Evolutionary conservation across 1,139 yeast genomes (phyloP).

Genomic region (Candida tetrigidarum): DNA sequence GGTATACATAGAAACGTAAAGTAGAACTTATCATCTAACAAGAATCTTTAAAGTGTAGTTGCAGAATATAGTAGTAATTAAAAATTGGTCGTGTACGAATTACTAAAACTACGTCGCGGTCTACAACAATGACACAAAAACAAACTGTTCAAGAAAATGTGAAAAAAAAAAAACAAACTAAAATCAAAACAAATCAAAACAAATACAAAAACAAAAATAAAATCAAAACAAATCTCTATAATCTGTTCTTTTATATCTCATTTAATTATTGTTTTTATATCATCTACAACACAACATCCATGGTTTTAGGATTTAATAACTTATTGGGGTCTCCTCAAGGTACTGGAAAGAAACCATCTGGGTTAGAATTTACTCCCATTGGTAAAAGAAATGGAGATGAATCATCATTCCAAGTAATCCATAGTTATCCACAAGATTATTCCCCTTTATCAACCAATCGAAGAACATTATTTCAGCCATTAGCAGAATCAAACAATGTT

Average conservation of each 20-base stretch:
- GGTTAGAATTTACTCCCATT: constrained; percentile 18
- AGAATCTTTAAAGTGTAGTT: too few species aligned
- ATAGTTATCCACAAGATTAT: constrained; percentile 14
- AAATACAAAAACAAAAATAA: neutral
- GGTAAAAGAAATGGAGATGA: constrained; percentile 13
- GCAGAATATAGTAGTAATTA: too few species aligned
- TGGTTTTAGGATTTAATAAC: constrained; percentile 5
- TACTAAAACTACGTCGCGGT: too few species aligned
- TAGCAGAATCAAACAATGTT: constrained; percentile 13
- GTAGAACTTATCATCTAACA: too few species aligned
- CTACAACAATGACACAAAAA: too few species aligned
- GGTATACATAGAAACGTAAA: too few species aligned
- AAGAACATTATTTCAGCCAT: constrained; percentile 15
- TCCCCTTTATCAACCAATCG: constrained; percentile 6
- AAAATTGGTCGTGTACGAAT: too few species aligned
- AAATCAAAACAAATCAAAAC: too few species aligned
- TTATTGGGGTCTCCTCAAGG: constrained; percentile 6
- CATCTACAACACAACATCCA: neutral
- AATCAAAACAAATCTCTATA: neutral
- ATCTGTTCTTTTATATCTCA: too few species aligned
- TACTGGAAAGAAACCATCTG: neutral
- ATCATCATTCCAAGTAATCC: constrained; percentile 17
- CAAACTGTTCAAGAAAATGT: neutral
- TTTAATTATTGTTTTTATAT: neutral
- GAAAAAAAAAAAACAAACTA: neutral